Conservation (phyloP, 2,329 filamentous ascomycete genomes). For the Colletotrichum cereale region DNA sequence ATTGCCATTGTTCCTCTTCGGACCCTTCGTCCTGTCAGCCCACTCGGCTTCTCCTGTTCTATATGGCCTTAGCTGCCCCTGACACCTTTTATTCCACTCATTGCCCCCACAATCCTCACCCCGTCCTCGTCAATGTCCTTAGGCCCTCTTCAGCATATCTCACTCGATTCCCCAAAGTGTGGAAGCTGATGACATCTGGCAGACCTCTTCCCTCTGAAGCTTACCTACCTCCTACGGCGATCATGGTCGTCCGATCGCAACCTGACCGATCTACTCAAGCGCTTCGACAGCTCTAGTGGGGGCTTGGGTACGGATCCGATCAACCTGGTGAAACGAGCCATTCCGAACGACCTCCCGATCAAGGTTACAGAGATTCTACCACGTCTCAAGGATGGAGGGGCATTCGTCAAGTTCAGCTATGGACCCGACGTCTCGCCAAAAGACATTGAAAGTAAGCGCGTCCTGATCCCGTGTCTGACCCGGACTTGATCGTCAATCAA, state of each 20-base stretch:
- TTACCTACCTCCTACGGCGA: conserved; percentile 63
- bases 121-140: not conserved
- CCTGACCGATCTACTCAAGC: conserved; percentile 62
- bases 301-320: conserved; percentile 66
- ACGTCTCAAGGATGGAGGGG: conserved; percentile 89
- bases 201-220: conserved; percentile 88
- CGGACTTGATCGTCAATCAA: not conserved
- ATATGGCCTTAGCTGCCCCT: too few relatives aligned
- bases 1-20: too few relatives aligned
- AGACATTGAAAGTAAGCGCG: conserved; percentile 57
- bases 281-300: conserved; percentile 60
- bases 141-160: not conserved
- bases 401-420: conserved; percentile 87
- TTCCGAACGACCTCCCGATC: conserved; percentile 72
- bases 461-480: not conserved
- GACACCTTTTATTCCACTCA: not conserved
- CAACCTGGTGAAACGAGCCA: conserved; percentile 69
- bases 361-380: conserved; percentile 86
- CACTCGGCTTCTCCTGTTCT: not conserved
- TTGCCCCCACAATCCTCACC: not conserved
- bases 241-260: conserved; percentile 64
- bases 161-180: too few relatives aligned
- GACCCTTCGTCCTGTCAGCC: not conserved
- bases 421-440: conserved; percentile 53
- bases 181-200: conserved; percentile 10